Evolutionary conservation across 129 eudicot genomes (phyloP).

Genomic region (Lactuca sativa): DNA sequence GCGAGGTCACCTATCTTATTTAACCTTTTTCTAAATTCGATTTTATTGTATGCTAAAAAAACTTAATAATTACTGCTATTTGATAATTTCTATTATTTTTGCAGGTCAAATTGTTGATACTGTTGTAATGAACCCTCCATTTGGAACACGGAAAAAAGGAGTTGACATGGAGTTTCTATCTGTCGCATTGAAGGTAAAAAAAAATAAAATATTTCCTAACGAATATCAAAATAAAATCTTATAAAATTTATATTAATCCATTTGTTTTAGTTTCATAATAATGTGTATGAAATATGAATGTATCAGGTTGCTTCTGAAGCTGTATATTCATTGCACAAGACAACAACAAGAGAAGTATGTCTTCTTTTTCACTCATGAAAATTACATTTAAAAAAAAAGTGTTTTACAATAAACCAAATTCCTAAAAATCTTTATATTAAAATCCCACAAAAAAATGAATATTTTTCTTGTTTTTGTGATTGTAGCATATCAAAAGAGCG

Average conservation of each 20-base stretch:
- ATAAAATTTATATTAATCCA: neutral
- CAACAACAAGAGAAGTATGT: constrained; percentile 89
- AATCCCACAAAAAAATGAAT: neutral
- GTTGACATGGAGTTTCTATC: constrained; percentile 93
- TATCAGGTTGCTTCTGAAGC: constrained; percentile 85
- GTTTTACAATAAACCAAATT: too few relatives aligned
- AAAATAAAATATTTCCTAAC: neutral
- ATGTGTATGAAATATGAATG: neutral
- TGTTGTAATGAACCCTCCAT: constrained; percentile 97
- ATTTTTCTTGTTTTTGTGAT: constrained; percentile 2
- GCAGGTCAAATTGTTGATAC: constrained; percentile 74
- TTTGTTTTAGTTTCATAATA: neutral
- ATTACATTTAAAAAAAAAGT: neutral
- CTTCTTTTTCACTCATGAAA: neutral
- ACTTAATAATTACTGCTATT: neutral
- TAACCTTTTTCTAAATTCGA: neutral
- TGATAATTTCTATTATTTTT: constrained; percentile 8
- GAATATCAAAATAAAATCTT: too few relatives aligned
- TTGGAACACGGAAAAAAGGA: constrained; percentile 93
- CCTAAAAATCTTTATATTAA: too few relatives aligned
- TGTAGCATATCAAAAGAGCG: constrained; percentile 72
- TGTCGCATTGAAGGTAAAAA: constrained; percentile 72
- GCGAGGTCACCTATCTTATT: constrained; percentile 48
- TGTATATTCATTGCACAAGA: constrained; percentile 96
- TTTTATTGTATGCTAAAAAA: constrained; percentile 1